Evolutionary conservation across 2,329 filamentous ascomycete species (phyloP), one percentile per base, ranked within the genome.

Genomic region (Phyllosticta paracitricarpa): DNA sequence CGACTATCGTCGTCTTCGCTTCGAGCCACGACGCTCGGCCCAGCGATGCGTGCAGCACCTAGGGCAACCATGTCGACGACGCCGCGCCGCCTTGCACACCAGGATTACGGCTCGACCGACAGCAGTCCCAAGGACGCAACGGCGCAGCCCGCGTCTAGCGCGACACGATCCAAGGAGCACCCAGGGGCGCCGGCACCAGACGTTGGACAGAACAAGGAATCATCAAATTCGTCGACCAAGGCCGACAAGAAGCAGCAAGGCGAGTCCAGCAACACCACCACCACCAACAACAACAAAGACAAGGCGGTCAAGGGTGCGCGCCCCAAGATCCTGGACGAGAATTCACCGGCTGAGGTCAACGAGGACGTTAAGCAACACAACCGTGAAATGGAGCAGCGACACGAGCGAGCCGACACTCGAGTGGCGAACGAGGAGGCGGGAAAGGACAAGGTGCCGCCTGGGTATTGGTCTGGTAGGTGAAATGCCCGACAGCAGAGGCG

Each of bases 121-220:
- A 75, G 76, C 64, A 73, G 76, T 57, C 76, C 76, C 30, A 66
- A 73, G 74, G n/a, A 75, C 75, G 0, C 69, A 3, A 40, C 78
- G 66, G 64, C 74, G 56, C 76, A 77, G 64, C 75, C 75, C 65
- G 64, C 72, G 52, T 75, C 73, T 64, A 69, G 67, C 33, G 33
- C 33, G 2, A 67, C 66, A 3, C 72, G 72, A 14, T 66, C 75
- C 63, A 64, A 74, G 30, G 77, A 79, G 68, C 77, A 79, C 63
- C 77, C 77, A 1, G 77, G 77, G 5, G 76, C 77, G 5, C 68
- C 75, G 62, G 70, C 76, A 9, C 76, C 77, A 3, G 74, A 76
- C 62, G 73, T 71, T 5, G 76, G 72, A n/a, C 65, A 74, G 61
- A 65, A 67, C 61, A 69, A 67, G 56, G 66, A 72, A 53, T 65